Percentiles rank a stretch among this genome's conserved stretches.
These are phyloP conservation scores for Lentinula novae-zelandiae DNA, from an alignment of 1,284 basidiomycete species.

Conservation along the genomic window DNA sequence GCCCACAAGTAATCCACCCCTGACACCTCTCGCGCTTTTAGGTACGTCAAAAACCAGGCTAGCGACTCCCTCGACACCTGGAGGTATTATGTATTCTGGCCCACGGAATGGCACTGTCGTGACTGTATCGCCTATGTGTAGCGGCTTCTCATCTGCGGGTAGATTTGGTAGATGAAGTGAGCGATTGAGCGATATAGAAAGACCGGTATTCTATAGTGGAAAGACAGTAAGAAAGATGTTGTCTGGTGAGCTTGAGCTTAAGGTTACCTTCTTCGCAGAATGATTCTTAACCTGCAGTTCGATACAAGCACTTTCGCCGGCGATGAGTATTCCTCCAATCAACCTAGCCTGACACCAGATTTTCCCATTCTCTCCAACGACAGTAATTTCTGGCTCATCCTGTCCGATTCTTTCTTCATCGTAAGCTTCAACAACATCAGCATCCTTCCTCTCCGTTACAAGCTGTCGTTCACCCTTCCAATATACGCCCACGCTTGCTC, in stretches of 20 bases:
- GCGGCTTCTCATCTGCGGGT: conserved; percentile 32
- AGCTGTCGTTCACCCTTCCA: conserved; percentile 71
- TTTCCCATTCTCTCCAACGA: conserved; percentile 72
- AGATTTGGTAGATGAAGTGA: conserved; percentile 51
- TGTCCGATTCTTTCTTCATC: conserved; percentile 31
- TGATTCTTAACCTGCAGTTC: conserved; percentile 78
- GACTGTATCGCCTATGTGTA: conserved; percentile 65
- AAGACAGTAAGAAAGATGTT: conserved; percentile 8
- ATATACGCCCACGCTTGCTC: conserved; percentile 62
- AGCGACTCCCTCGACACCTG: conserved; percentile 71
- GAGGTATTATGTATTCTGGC: conserved; percentile 65
- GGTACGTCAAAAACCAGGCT: conserved; percentile 74
- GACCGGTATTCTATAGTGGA: conserved; percentile 52
- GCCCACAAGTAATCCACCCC: conserved; percentile 48
- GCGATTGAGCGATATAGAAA: conserved; percentile 56
- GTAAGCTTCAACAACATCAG: conserved; percentile 60
- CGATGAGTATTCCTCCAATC: conserved; percentile 57
- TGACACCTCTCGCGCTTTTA: conserved; percentile 53
- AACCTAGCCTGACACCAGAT: conserved; percentile 69
- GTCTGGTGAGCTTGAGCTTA: conserved; percentile 10
- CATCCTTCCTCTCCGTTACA: conserved; percentile 56
- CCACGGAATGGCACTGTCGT: conserved; percentile 65
- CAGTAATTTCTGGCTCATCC: conserved; percentile 49
- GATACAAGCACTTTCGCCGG: conserved; percentile 65
- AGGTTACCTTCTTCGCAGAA: conserved; percentile 62